Evolutionary conservation across 1,284 basidiomycete species (phyloP).

Genomic region (Leucocoprinus gongylophorus): DNA sequence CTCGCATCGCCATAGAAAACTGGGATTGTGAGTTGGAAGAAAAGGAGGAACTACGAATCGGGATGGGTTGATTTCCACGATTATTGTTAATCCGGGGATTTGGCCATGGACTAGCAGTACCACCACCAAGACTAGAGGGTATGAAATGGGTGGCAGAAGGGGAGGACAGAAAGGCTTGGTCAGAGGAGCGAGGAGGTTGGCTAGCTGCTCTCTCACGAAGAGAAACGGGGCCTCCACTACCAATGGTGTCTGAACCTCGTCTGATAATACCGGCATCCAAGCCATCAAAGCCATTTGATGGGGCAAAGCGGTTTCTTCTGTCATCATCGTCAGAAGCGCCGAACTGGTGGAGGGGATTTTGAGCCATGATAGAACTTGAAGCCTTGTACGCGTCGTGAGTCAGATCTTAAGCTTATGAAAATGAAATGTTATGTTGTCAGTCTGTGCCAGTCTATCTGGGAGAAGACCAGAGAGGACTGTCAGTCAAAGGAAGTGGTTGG

Average conservation of each 20-base stretch:
- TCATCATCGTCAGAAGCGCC: conserved; percentile 9
- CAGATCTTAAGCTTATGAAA: background rate
- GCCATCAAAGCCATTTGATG: conserved; percentile 6
- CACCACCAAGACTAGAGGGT: conserved; percentile 41
- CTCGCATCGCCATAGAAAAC: conserved; percentile 58
- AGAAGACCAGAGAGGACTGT: background rate
- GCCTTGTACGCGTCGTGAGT: conserved; percentile 1
- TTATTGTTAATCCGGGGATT: conserved; percentile 33
- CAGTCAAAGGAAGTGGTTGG: background rate
- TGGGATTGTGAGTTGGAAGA: conserved; percentile 46
- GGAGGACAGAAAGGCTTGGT: conserved; percentile 43
- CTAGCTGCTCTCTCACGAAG: conserved; percentile 57
- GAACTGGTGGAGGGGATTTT: conserved; percentile 7
- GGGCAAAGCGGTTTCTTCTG: conserved; percentile 8
- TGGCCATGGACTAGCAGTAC: conserved; percentile 28
- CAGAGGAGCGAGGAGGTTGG: conserved; percentile 54
- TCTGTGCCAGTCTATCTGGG: conserved; percentile 9
- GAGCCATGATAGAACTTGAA: conserved; percentile 5
- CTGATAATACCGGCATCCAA: background rate
- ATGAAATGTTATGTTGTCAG: background rate
- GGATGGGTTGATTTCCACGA: conserved; percentile 37
- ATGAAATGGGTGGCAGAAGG: conserved; percentile 43
- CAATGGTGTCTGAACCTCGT: conserved; percentile 3
- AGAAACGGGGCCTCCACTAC: conserved; percentile 24
- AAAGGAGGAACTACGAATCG: conserved; percentile 61